phyloP scores from a whole-genome alignment of 2,329 filamentous ascomycete species.

The Epichloe uncinata region DNA sequence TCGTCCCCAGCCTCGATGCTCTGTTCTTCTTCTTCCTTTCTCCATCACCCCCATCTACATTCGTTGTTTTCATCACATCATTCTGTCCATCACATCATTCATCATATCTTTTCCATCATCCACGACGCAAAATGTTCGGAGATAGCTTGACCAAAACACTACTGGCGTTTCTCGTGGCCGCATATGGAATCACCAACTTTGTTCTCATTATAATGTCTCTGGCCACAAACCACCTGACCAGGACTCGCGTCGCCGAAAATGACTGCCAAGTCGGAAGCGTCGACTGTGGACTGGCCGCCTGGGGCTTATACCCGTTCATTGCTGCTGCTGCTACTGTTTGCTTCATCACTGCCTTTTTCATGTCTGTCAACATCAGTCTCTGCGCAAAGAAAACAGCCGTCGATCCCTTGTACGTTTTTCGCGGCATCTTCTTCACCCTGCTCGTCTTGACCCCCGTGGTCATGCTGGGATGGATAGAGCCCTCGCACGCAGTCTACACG shows the following conservation, averaged over 20 bases:
- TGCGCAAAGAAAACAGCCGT: slow-evolving; percentile 2
- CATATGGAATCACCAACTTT: slow-evolving; percentile 12
- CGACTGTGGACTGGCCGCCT: slow-evolving; percentile 4
- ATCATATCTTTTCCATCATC: not conserved
- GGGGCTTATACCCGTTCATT: slow-evolving; percentile 11
- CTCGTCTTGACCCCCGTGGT: slow-evolving; percentile 9
- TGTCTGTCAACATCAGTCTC: slow-evolving; percentile 7
- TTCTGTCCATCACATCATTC: not conserved
- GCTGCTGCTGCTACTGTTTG: slow-evolving; percentile 7
- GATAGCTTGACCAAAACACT: slow-evolving; percentile 1
- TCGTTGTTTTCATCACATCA: not conserved
- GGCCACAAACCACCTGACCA: slow-evolving; percentile 3
- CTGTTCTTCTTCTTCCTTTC: not conserved
- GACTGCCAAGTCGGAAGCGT: not conserved
- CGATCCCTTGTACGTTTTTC: slow-evolving; percentile 13
- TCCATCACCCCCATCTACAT: not conserved
- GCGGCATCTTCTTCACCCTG: slow-evolving; percentile 12
- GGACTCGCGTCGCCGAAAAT: no score
- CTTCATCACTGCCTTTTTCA: slow-evolving; percentile 5
- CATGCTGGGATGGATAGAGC: slow-evolving; percentile 7
- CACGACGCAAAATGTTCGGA: not conserved
- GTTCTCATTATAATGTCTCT: slow-evolving; percentile 10
- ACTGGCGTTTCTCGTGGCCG: slow-evolving; percentile 8
- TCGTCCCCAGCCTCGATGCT: no score
- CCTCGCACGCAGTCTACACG: not conserved